Evolutionary conservation across 2,329 filamentous ascomycete species (phyloP).

Genomic region (Tothia fuscella): DNA sequence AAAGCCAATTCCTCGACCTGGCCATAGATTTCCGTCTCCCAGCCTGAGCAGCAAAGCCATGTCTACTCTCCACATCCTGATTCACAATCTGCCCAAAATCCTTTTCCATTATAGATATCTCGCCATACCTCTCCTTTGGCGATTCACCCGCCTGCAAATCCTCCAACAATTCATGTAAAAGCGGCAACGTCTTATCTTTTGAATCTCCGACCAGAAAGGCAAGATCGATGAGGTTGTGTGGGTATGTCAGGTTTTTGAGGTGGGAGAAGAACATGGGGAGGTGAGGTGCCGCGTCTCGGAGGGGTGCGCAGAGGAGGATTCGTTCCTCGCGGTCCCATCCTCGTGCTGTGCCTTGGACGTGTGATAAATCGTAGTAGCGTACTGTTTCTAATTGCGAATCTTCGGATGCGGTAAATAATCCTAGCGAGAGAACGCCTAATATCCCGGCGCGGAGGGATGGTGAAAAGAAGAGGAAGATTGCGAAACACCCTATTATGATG

Average conservation of each 20-base stretch:
- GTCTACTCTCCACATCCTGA: slow-evolving; percentile 93
- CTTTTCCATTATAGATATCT: slow-evolving; percentile 96
- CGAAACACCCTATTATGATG: slow-evolving; percentile 41
- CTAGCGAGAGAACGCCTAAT: slow-evolving; percentile 53
- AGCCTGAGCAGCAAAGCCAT: slow-evolving; percentile 94
- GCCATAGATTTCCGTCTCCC: slow-evolving; percentile 94
- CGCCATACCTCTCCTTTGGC: slow-evolving; percentile 73
- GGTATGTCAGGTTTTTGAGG: slow-evolving; percentile 90
- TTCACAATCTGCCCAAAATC: slow-evolving; percentile 97
- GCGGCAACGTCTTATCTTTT: slow-evolving; percentile 73
- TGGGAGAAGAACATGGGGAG: slow-evolving; percentile 98
- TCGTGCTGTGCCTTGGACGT: slow-evolving; percentile 79
- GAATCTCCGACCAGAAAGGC: slow-evolving; percentile 97
- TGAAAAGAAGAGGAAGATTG: slow-evolving; percentile 60
- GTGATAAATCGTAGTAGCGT: slow-evolving; percentile 89
- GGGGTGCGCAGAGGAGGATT: slow-evolving; percentile 85
- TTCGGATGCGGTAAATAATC: slow-evolving; percentile 48
- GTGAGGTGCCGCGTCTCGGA: slow-evolving; percentile 86
- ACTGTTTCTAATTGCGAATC: slow-evolving; percentile 84
- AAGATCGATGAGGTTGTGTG: slow-evolving; percentile 89
- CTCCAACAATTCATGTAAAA: slow-evolving; percentile 64
- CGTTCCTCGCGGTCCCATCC: slow-evolving; percentile 96
- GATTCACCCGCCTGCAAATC: slow-evolving; percentile 71
- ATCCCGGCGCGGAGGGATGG: slow-evolving; percentile 56
- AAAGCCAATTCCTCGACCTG: slow-evolving; percentile 89